Percentiles rank a stretch among this genome's conserved stretches.
Evolutionary conservation across 306 rosid species (phyloP).

Genomic region (Luffa acutangula): DNA sequence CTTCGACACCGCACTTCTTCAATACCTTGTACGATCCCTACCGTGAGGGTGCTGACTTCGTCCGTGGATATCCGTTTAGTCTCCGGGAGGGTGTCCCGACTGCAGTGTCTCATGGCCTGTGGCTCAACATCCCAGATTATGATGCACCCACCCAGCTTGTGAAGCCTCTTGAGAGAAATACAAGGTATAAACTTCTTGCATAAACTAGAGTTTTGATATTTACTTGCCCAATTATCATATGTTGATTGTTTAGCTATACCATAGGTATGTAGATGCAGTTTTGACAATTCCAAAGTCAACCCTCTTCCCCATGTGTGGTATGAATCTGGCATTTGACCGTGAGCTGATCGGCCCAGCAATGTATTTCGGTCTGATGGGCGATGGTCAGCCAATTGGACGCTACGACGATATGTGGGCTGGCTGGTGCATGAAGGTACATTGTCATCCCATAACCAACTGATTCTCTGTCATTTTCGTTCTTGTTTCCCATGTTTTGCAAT

Average conservation of each 20-base stretch:
- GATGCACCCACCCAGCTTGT: slow-evolving; percentile 93
- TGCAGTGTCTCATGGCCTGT: slow-evolving; percentile 80
- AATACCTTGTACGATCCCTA: slow-evolving; percentile 85
- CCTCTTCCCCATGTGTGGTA: slow-evolving; percentile 88
- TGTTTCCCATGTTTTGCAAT: not conserved
- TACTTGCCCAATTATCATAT: not conserved
- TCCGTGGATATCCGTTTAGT: slow-evolving; percentile 85
- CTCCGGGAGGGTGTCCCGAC: slow-evolving; percentile 66
- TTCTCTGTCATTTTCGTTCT: not conserved
- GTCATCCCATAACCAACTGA: not conserved
- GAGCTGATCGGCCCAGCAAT: slow-evolving; percentile 86
- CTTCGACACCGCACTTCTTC: slow-evolving; percentile 74
- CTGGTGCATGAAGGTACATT: slow-evolving; percentile 76
- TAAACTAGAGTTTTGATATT: not conserved
- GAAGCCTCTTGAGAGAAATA: slow-evolving; percentile 77
- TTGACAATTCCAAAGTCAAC: slow-evolving; percentile 74
- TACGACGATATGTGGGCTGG: slow-evolving; percentile 98
- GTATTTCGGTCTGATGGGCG: slow-evolving; percentile 97
- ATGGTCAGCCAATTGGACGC: slow-evolving; percentile 89
- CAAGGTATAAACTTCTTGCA: slow-evolving; percentile 27
- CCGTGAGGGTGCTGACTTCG: slow-evolving; percentile 76
- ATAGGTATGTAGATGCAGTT: slow-evolving; percentile 82
- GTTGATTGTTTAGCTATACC: not conserved
- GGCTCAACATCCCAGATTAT: slow-evolving; percentile 88
- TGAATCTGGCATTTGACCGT: slow-evolving; percentile 76